These are phyloP conservation scores for Trichoderma sp. DNA, from an alignment of 2,329 filamentous ascomycete genomes.

Conservation along the genomic window DNA sequence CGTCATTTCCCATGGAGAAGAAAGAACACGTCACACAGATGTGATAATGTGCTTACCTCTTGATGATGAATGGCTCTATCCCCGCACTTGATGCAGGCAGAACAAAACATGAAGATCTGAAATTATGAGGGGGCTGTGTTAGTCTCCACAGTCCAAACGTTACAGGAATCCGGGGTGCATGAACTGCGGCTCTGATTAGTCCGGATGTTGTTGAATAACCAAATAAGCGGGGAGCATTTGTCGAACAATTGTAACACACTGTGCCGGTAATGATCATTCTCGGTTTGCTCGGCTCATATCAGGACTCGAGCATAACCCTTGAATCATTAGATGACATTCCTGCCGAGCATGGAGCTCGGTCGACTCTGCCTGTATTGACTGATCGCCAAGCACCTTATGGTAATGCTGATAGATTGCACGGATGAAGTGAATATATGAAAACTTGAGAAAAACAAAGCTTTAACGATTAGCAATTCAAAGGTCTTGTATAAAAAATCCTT, in stretches of 20 bases:
- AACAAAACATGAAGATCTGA: neutral
- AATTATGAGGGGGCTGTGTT: conserved; percentile 4
- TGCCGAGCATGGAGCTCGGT: neutral
- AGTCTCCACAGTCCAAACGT: neutral
- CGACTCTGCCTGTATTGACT: neutral
- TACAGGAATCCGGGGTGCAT: conserved; percentile 12
- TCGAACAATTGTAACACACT: neutral
- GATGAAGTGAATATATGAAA: neutral
- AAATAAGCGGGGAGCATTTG: neutral
- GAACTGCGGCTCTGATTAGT: conserved; percentile 6
- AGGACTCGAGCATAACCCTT: neutral
- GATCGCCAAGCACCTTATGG: neutral
- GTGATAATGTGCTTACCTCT: neutral
- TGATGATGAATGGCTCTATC: neutral
- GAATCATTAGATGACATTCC: neutral
- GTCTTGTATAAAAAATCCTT: neutral
- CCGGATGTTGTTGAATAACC: neutral
- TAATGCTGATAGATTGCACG: too few relatives aligned
- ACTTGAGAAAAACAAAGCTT: neutral
- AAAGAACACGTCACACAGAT: neutral
- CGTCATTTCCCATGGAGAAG: neutral
- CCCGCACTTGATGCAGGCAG: conserved; percentile 9
- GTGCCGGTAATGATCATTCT: neutral
- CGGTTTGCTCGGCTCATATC: neutral
- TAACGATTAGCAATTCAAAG: neutral